Conservation (phyloP, 2,329 filamentous ascomycete genomes). For the Diaporthe vaccinii region DNA sequence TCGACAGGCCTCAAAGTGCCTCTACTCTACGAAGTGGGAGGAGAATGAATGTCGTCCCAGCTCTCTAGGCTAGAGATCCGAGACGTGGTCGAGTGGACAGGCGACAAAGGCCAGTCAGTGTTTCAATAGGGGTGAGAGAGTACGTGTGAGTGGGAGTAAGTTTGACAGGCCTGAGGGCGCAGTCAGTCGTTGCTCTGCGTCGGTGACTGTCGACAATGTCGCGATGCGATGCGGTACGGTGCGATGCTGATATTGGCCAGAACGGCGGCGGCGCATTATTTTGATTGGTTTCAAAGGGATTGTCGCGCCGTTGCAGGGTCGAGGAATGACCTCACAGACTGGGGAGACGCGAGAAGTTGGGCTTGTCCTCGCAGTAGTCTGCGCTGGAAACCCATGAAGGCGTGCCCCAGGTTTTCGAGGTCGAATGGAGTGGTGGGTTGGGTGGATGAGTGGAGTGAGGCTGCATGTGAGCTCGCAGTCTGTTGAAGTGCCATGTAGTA, state of each 20-base stretch:
- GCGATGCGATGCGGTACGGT: slow-evolving; percentile 19
- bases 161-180: slow-evolving; percentile 7
- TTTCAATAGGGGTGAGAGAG: neutral
- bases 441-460: slow-evolving; percentile 27
- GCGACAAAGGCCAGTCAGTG: slow-evolving; percentile 19
- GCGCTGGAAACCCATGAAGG: slow-evolving; percentile 19
- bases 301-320: slow-evolving; percentile 15
- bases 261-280: slow-evolving; percentile 24
- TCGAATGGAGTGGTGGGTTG: slow-evolving; percentile 4
- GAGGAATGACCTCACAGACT: neutral
- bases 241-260: slow-evolving; percentile 32
- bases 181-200: neutral
- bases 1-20: slow-evolving; percentile 32
- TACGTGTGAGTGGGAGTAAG: neutral
- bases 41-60: neutral
- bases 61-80: neutral
- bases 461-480: slow-evolving; percentile 29
- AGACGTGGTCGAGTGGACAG: slow-evolving; percentile 5
- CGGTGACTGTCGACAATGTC: slow-evolving; percentile 21
- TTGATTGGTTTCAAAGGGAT: slow-evolving; percentile 23
- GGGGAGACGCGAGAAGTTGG: neutral
- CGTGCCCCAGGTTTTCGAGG: slow-evolving; percentile 9
- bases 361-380: slow-evolving; percentile 11
- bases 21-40: slow-evolving; percentile 39
- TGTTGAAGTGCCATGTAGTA: slow-evolving; percentile 27